A percentile compares a stretch with the other conserved stretches of the same genome.
Conservation (phyloP, 2,329 filamentous ascomycete genomes). For the Grosmannia penicillata region DNA sequence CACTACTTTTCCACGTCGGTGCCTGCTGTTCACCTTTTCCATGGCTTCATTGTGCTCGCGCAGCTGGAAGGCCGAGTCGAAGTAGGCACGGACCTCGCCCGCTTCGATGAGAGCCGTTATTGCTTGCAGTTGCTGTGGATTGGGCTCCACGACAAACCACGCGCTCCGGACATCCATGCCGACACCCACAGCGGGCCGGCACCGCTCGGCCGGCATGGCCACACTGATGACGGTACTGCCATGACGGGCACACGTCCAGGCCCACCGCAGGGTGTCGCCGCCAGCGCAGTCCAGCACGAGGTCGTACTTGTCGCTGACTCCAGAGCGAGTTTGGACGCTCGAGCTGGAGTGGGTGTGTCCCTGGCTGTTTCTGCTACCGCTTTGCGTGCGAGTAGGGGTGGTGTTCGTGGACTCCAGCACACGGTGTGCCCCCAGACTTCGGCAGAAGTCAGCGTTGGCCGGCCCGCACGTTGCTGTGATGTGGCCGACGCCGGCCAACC, state of each 20-base stretch:
- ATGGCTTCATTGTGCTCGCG: constrained; percentile 10
- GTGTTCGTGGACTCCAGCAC: neutral
- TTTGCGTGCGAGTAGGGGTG: neutral
- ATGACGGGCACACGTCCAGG: constrained; percentile 8
- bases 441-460: constrained; percentile 9
- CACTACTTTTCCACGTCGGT: constrained; percentile 10
- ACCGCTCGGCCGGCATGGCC: constrained; percentile 4
- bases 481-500: constrained; percentile 10
- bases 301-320: constrained; percentile 7
- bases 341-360: neutral
- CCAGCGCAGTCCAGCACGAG: constrained; percentile 12
- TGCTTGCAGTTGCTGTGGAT: constrained; percentile 9
- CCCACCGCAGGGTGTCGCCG: constrained; percentile 6
- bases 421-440: constrained; percentile 9
- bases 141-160: constrained; percentile 7
- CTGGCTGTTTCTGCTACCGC: neutral
- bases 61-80: constrained; percentile 9
- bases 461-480: constrained; percentile 9
- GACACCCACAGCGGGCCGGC: constrained; percentile 7
- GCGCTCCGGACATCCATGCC: constrained; percentile 6
- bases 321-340: constrained; percentile 1
- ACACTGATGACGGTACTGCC: constrained; percentile 11
- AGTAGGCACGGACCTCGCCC: constrained; percentile 1
- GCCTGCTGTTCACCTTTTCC: constrained; percentile 4
- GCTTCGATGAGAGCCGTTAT: constrained; percentile 9